phyloP scores from a whole-genome alignment of 495 filamentous ascomycete species.

The Trichocladium antarcticum region DNA sequence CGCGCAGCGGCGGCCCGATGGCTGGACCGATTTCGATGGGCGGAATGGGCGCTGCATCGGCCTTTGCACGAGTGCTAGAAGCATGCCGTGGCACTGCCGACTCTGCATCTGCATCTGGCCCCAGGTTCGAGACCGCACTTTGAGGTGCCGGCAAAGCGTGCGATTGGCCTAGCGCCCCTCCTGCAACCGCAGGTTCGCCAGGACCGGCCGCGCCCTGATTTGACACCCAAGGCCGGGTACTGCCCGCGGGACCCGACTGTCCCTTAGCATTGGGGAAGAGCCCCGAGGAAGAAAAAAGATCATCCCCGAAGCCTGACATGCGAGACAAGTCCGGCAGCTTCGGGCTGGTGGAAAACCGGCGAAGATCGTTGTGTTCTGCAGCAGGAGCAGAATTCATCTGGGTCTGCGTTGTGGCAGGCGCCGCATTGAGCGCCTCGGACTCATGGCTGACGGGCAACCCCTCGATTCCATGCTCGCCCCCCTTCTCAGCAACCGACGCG shows the following conservation, averaged over 20 bases:
- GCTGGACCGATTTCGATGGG: slow-evolving; percentile 5
- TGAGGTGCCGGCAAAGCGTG: neutral
- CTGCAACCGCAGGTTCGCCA: neutral
- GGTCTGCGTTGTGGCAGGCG: slow-evolving; percentile 2
- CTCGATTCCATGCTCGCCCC: slow-evolving; percentile 46
- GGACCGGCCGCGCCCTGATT: neutral
- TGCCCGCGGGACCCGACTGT: slow-evolving; percentile 5
- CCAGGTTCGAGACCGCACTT: neutral
- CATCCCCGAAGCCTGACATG: slow-evolving; percentile 52
- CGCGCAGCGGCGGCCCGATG: slow-evolving; percentile 5
- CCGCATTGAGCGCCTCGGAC: slow-evolving; percentile 4
- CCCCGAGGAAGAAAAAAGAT: slow-evolving; percentile 29
- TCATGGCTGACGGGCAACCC: slow-evolving; percentile 24
- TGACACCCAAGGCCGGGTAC: neutral
- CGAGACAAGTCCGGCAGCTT: slow-evolving; percentile 55
- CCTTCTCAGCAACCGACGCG: slow-evolving; percentile 47
- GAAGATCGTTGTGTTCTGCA: slow-evolving; percentile 42
- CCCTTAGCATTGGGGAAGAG: slow-evolving; percentile 7
- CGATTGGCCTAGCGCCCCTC: neutral
- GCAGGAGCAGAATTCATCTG: slow-evolving; percentile 41
- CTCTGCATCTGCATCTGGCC: neutral
- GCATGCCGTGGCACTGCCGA: neutral
- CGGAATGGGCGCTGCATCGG: slow-evolving; percentile 4
- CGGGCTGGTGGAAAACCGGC: slow-evolving; percentile 36
- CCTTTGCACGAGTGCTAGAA: neutral